A percentile compares a stretch with the other conserved stretches of the same genome.
Conservation (phyloP, 805 yeast genomes). For the Monosporozyma aquatica region DNA sequence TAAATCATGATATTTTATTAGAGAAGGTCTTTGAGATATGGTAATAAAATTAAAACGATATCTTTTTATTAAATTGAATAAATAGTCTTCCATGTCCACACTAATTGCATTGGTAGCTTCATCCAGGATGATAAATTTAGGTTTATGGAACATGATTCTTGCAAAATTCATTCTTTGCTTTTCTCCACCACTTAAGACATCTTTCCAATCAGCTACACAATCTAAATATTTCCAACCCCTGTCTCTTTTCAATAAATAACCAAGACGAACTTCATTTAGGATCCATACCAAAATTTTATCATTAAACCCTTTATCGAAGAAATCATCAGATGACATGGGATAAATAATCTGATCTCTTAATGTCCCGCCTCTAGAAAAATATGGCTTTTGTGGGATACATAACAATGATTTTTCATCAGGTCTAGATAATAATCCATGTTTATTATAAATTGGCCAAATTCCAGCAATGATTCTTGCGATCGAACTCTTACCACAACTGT, state of each 20-base stretch:
- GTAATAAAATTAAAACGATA: slow-evolving; percentile 72
- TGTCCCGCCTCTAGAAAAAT: slow-evolving; percentile 66
- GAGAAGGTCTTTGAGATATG: slow-evolving; percentile 71
- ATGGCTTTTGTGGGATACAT: slow-evolving; percentile 80
- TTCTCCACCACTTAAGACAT: slow-evolving; percentile 93
- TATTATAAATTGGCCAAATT: slow-evolving; percentile 78
- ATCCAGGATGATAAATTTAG: slow-evolving; percentile 75
- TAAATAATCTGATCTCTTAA: slow-evolving; percentile 86
- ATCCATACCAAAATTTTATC: slow-evolving; percentile 64
- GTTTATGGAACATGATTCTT: slow-evolving; percentile 68
- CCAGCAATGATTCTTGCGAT: slow-evolving; percentile 78
- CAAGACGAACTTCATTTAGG: slow-evolving; percentile 68
- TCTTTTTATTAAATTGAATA: slow-evolving; percentile 64
- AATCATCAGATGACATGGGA: slow-evolving; percentile 70
- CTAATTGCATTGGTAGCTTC: slow-evolving; percentile 93
- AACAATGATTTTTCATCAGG: slow-evolving; percentile 63
- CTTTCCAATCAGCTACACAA: slow-evolving; percentile 65
- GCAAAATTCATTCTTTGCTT: slow-evolving; percentile 87
- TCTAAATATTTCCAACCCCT: slow-evolving; percentile 40
- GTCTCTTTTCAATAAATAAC: slow-evolving; percentile 63
- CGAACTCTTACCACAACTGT: slow-evolving; percentile 85
- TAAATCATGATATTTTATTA: slow-evolving; percentile 77
- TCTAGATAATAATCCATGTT: slow-evolving; percentile 65
- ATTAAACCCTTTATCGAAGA: slow-evolving; percentile 59
- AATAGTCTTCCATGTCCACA: slow-evolving; percentile 78